Conservation (phyloP, 2,329 filamentous ascomycete genomes). For the Canariomyces notabilis region DNA sequence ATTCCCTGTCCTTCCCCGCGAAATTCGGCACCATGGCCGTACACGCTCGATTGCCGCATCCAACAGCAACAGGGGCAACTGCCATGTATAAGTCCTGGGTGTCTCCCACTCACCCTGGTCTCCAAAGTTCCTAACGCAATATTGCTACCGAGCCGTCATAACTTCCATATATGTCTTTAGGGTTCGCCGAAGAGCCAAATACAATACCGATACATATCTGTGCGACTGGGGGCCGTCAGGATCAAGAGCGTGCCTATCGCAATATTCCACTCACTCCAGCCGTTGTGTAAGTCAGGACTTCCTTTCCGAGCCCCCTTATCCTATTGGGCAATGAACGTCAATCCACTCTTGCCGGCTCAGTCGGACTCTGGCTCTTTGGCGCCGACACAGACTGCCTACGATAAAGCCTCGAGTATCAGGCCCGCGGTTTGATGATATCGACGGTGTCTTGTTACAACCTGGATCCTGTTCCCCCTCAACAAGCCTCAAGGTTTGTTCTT, state of each 20-base stretch:
- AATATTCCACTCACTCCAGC: slow-evolving; percentile 3
- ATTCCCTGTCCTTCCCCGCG: slow-evolving; percentile 1
- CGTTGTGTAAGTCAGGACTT: slow-evolving; percentile 16
- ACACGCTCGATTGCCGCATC: slow-evolving; percentile 9
- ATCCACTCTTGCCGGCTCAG: neutral
- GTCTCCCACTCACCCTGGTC: no score
- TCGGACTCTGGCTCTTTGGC: neutral
- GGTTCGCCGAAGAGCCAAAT: no score
- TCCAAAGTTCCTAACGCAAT: no score
- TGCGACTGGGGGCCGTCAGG: neutral
- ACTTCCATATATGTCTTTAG: no score
- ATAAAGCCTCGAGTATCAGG: neutral
- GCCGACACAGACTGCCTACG: slow-evolving; percentile 1
- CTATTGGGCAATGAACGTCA: slow-evolving; percentile 9
- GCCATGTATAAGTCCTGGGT: neutral
- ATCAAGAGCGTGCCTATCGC: slow-evolving; percentile 5
- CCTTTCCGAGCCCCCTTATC: slow-evolving; percentile 4
- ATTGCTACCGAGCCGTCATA: no score
- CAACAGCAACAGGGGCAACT: neutral
- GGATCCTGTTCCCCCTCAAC: neutral
- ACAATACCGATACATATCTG: neutral
- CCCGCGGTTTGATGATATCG: slow-evolving; percentile 7
- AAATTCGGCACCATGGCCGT: slow-evolving; percentile 1
- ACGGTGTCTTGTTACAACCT: slow-evolving; percentile 8
- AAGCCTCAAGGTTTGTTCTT: neutral